Percentiles rank a stretch among this genome's conserved stretches.
phyloP scores from a whole-genome alignment of 2,329 filamentous ascomycete species.

The Diaporthe capsici region DNA sequence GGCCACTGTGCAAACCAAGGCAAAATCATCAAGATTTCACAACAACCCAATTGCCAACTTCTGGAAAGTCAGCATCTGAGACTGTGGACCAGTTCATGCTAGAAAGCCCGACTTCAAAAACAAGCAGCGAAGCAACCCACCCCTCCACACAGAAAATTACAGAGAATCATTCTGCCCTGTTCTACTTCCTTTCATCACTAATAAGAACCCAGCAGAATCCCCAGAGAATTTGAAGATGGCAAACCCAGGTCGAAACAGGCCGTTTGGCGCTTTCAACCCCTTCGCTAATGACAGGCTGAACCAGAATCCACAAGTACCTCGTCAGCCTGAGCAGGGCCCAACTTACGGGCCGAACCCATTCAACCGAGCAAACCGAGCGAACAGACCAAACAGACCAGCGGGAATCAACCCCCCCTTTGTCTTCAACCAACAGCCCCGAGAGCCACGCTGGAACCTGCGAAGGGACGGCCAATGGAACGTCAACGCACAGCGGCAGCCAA shows the following conservation, averaged over 20 bases:
- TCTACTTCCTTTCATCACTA: neutral
- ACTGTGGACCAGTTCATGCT: constrained; percentile 6
- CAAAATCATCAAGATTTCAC: neutral
- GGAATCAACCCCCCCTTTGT: constrained; percentile 1
- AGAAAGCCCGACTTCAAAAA: neutral
- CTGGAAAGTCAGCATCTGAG: constrained; percentile 8
- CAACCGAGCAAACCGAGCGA: neutral
- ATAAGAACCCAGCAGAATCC: neutral
- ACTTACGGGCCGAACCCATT: constrained; percentile 15
- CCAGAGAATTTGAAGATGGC: neutral
- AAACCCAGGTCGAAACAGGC: neutral
- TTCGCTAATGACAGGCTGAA: neutral
- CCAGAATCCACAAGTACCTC: neutral
- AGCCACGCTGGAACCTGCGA: neutral
- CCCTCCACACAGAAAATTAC: too few relatives aligned
- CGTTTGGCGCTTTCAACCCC: constrained; percentile 5
- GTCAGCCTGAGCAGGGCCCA: too few relatives aligned
- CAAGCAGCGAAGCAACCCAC: neutral
- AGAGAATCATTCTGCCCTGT: neutral
- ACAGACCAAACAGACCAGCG: neutral
- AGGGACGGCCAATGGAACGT: neutral
- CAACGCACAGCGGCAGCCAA: neutral
- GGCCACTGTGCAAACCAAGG: too few relatives aligned
- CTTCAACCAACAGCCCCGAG: neutral
- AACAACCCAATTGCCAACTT: neutral